These are phyloP conservation scores for Cordyceps cateniannulata DNA, from an alignment of 2,329 filamentous ascomycete species.

Conservation along the genomic window DNA sequence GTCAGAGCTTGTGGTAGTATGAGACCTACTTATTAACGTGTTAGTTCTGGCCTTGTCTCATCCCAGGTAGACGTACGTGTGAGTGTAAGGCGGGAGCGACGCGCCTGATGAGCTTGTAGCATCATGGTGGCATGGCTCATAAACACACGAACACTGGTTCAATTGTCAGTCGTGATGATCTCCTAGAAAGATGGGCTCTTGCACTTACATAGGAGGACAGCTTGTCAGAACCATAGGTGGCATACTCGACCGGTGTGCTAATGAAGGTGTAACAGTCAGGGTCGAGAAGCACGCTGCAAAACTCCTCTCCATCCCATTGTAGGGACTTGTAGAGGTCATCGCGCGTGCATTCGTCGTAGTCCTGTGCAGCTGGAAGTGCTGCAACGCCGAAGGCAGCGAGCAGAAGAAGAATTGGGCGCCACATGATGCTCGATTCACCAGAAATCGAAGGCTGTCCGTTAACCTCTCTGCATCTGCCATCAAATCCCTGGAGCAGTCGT, in stretches of 20 bases:
- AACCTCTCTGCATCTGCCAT: not conserved
- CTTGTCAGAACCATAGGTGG: conserved; percentile 22
- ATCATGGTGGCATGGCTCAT: conserved; percentile 4
- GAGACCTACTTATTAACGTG: not conserved
- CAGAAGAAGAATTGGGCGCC: not conserved
- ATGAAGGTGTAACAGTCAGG: conserved; percentile 13
- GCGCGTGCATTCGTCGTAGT: conserved; percentile 19
- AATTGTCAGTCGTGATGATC: not conserved
- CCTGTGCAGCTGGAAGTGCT: conserved; percentile 14
- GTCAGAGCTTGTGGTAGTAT: not conserved
- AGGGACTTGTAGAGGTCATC: conserved; percentile 27
- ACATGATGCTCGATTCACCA: not conserved
- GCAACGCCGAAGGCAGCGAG: not conserved
- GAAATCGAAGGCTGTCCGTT: not conserved
- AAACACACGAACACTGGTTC: conserved; percentile 6
- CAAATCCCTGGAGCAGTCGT: too few species aligned
- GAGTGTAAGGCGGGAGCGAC: not conserved
- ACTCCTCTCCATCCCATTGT: conserved; percentile 19
- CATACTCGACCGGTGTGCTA: conserved; percentile 24
- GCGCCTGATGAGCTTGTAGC: not conserved
- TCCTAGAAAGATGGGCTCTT: not conserved
- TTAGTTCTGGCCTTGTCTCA: not conserved
- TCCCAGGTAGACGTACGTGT: not conserved
- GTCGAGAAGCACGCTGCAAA: conserved; percentile 25
- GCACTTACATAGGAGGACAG: conserved; percentile 26